These are phyloP conservation scores for Ustilago curta DNA, from an alignment of 1,284 basidiomycete genomes.

Conservation along the genomic window DNA sequence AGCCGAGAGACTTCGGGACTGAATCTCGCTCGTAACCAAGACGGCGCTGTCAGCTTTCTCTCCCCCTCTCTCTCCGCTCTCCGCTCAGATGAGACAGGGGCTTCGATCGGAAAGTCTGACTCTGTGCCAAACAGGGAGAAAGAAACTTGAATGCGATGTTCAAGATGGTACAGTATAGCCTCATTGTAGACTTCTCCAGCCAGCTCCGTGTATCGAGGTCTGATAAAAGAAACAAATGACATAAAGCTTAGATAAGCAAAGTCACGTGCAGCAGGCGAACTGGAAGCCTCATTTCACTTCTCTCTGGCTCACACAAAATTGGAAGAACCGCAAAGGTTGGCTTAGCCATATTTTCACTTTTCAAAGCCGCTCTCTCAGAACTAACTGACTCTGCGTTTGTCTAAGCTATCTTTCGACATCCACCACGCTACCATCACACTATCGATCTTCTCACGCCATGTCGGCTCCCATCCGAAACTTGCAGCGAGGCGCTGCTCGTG, in stretches of 20 bases:
- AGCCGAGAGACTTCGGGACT: background rate
- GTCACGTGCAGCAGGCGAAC: background rate
- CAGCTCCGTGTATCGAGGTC: background rate
- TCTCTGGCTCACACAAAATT: background rate
- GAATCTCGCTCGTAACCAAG: background rate
- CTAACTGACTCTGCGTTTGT: background rate
- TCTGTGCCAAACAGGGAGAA: too few relatives aligned
- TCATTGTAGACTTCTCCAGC: background rate
- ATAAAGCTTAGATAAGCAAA: slow-evolving; percentile 2
- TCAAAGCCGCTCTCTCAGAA: too few relatives aligned
- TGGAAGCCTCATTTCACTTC: too few relatives aligned
- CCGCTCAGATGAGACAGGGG: slow-evolving; percentile 8
- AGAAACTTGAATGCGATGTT: too few relatives aligned
- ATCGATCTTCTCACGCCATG: slow-evolving; percentile 32
- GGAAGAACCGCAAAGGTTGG: slow-evolving; percentile 1
- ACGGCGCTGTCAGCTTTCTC: too few relatives aligned
- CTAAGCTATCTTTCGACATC: background rate
- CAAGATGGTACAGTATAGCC: too few relatives aligned
- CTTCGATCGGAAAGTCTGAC: background rate
- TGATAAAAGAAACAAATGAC: background rate
- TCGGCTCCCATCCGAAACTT: slow-evolving; percentile 45
- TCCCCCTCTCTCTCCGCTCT: background rate
- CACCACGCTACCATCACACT: background rate
- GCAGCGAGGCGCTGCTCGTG: slow-evolving; percentile 31
- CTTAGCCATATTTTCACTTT: slow-evolving; percentile 3